These are phyloP conservation scores for Rutstroemia sp. DNA, from an alignment of 2,329 filamentous ascomycete genomes.

Conservation along the genomic window DNA sequence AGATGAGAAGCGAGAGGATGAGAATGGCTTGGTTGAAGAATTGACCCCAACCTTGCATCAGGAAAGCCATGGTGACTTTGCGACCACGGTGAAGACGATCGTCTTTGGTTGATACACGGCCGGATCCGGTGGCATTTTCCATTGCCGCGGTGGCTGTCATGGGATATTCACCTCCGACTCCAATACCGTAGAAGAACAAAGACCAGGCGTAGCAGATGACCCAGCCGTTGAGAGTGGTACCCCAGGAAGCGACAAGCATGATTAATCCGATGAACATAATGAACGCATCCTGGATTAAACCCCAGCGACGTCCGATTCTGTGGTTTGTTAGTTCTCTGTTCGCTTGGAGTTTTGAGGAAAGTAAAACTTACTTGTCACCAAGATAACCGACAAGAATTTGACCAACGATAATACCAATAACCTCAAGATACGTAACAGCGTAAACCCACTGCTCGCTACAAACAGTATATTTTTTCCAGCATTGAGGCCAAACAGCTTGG, in stretches of 20 bases:
- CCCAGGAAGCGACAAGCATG: slow-evolving; percentile 90
- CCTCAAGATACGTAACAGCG: slow-evolving; percentile 84
- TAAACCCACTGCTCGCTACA: slow-evolving; percentile 78
- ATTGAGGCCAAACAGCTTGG: slow-evolving; percentile 62
- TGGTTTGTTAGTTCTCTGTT: slow-evolving; percentile 1
- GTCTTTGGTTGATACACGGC: slow-evolving; percentile 81
- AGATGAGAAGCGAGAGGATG: slow-evolving; percentile 79
- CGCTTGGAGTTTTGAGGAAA: background rate
- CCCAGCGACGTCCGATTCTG: slow-evolving; percentile 86
- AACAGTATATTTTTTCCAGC: slow-evolving; percentile 60
- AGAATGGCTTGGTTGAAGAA: slow-evolving; percentile 88
- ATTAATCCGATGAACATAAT: slow-evolving; percentile 93
- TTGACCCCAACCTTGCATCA: slow-evolving; percentile 99
- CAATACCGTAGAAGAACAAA: slow-evolving; percentile 80
- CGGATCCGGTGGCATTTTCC: slow-evolving; percentile 80
- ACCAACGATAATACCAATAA: slow-evolving; percentile 89
- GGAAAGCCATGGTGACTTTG: slow-evolving; percentile 89
- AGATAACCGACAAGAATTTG: slow-evolving; percentile 81
- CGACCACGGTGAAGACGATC: slow-evolving; percentile 93
- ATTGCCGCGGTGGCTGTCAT: slow-evolving; percentile 95
- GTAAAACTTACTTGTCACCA: slow-evolving; percentile 52
- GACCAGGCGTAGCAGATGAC: slow-evolving; percentile 96
- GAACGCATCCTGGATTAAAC: slow-evolving; percentile 86
- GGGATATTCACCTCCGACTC: slow-evolving; percentile 82
- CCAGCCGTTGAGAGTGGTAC: slow-evolving; percentile 81